These are phyloP conservation scores for Dendrobium catenatum DNA, from an alignment of 106 monocot genomes.

Conservation along the genomic window DNA sequence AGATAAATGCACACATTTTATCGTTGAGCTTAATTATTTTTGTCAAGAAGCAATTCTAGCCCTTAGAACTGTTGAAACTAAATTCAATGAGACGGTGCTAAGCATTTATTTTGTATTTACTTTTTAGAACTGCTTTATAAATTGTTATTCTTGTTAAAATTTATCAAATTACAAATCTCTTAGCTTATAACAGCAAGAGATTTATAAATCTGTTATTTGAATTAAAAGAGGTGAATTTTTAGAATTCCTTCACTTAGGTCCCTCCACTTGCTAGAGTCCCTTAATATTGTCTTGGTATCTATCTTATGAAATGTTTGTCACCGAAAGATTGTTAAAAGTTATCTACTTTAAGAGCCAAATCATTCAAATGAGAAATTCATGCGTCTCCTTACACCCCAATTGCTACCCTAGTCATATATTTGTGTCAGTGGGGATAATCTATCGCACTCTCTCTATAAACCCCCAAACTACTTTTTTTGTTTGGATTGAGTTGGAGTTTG, in stretches of 20 bases:
- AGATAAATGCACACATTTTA: neutral
- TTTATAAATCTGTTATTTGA: neutral
- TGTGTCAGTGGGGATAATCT: neutral
- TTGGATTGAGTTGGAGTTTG: no score
- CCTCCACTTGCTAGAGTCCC: neutral
- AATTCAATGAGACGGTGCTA: neutral
- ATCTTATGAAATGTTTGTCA: neutral
- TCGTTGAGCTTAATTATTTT: neutral
- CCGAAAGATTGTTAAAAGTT: neutral
- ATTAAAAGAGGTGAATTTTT: neutral
- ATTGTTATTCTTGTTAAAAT: neutral
- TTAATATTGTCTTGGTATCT: neutral
- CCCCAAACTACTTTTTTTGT: neutral
- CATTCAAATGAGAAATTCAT: neutral
- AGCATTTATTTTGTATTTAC: neutral
- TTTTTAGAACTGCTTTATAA: neutral
- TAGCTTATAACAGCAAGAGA: neutral
- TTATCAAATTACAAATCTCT: neutral
- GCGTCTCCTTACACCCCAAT: no score
- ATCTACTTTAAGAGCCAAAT: neutral
- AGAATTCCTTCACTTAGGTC: neutral
- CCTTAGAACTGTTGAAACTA: neutral
- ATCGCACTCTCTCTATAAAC: neutral
- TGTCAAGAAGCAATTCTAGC: neutral
- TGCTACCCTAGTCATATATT: neutral